These are phyloP conservation scores for Peziza echinospora DNA, from an alignment of 495 filamentous ascomycete species.

Conservation along the genomic window DNA sequence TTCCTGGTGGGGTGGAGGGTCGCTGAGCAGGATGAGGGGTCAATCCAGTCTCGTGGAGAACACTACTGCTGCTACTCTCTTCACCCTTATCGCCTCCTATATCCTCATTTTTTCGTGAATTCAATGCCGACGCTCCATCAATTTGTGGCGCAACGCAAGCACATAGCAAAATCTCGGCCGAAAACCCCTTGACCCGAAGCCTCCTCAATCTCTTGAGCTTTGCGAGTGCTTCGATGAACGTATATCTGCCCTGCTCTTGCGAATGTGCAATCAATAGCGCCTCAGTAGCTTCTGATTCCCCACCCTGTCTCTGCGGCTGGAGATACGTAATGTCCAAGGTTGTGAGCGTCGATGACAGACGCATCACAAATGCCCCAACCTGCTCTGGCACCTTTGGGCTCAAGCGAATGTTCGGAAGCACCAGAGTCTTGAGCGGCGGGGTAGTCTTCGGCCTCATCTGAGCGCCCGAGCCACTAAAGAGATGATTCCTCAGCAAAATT, in stretches of 20 bases:
- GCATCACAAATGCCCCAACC: neutral
- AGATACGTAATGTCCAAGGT: neutral
- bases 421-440: neutral
- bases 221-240: neutral
- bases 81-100: no score
- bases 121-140: neutral
- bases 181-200: neutral
- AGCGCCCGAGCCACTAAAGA: neutral
- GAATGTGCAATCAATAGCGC: neutral
- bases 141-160: neutral
- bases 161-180: neutral
- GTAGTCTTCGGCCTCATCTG: neutral
- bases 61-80: no score
- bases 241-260: neutral
- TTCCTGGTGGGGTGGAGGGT: neutral
- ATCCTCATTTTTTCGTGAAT: neutral
- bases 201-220: neutral
- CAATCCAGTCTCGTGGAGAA: no score
- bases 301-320: no score
- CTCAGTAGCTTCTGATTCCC: neutral
- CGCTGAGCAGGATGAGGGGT: neutral
- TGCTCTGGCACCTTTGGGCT: neutral
- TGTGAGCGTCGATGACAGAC: neutral
- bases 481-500: neutral
- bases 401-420: neutral